A percentile compares a stretch with the other conserved stretches of the same genome.
phyloP scores from a whole-genome alignment of 106 monocot genomes.

The Iris macrosiphon region DNA sequence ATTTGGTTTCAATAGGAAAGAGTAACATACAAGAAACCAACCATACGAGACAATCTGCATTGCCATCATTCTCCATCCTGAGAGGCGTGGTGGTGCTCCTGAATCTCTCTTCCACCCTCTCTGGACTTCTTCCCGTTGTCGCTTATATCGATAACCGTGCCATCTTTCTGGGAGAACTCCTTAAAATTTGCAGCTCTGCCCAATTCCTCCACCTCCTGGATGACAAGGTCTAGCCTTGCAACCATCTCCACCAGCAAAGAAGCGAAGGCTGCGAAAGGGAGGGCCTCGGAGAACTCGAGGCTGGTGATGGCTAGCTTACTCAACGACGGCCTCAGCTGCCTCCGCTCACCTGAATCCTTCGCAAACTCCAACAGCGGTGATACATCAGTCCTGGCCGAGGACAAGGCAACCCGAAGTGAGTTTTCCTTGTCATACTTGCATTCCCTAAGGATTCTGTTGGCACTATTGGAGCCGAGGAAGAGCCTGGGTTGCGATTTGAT shows the following conservation, averaged over 20 bases:
- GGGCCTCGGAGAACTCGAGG: conserved; percentile 73
- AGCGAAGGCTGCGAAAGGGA: conserved; percentile 69
- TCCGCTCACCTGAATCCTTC: neutral
- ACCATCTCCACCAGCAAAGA: conserved; percentile 71
- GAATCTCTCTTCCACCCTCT: conserved; percentile 2
- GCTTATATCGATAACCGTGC: conserved; percentile 16
- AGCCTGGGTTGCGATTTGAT: conserved; percentile 66
- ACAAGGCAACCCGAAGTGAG: conserved; percentile 1
- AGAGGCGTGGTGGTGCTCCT: neutral
- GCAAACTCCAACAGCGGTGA: conserved; percentile 11
- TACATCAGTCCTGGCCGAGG: conserved; percentile 32
- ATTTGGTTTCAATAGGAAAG: no score
- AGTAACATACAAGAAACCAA: no score
- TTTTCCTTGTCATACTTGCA: conserved; percentile 8
- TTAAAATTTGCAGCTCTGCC: conserved; percentile 51
- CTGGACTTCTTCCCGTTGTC: no score
- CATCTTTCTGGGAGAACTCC: conserved; percentile 22
- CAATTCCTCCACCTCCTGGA: conserved; percentile 55
- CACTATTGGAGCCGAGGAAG: conserved; percentile 44
- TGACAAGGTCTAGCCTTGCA: conserved; percentile 60
- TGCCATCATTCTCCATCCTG: neutral
- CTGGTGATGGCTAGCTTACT: conserved; percentile 58
- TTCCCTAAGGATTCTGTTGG: neutral
- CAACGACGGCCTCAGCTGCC: conserved; percentile 29
- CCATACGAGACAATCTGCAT: neutral